These are phyloP conservation scores for Phaeosphaeriaceae sp. DNA, from an alignment of 2,329 filamentous ascomycete genomes.

Conservation along the genomic window DNA sequence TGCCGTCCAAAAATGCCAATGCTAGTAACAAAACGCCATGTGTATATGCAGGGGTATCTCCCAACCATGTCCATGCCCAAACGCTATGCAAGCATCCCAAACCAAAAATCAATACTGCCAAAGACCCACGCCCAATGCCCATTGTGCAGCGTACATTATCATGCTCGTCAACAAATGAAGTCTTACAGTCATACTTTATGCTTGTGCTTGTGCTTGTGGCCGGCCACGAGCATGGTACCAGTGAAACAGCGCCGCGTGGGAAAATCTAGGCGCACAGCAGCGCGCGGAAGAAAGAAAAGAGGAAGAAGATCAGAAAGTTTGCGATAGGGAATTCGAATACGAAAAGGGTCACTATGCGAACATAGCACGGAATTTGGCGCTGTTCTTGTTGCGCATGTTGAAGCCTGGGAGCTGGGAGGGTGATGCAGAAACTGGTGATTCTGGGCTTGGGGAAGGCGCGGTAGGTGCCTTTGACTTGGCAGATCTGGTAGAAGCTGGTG, in stretches of 20 bases:
- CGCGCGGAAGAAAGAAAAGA: too few relatives aligned
- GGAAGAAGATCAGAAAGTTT: too few relatives aligned
- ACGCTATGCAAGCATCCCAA: too few relatives aligned
- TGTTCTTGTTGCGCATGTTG: conserved; percentile 12
- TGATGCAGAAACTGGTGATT: not conserved
- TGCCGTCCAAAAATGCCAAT: too few relatives aligned
- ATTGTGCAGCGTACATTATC: too few relatives aligned
- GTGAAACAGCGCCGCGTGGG: too few relatives aligned
- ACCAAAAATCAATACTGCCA: too few relatives aligned
- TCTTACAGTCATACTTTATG: conserved; percentile 9
- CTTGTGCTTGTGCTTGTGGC: conserved; percentile 4
- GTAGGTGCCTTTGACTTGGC: conserved; percentile 1
- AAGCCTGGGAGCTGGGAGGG: conserved; percentile 11
- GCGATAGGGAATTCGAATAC: too few relatives aligned
- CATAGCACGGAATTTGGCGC: conserved; percentile 35
- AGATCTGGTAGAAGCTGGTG: not conserved
- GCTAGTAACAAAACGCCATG: too few relatives aligned
- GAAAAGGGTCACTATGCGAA: conserved; percentile 1
- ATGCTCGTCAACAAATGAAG: conserved; percentile 7
- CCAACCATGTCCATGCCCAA: too few relatives aligned
- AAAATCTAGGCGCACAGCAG: not conserved
- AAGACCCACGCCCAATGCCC: not conserved
- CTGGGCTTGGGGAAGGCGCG: not conserved
- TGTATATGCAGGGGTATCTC: too few relatives aligned
- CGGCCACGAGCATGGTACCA: conserved; percentile 2